Evolutionary conservation across 805 yeast genomes (phyloP).

Genomic region (Yarrowia porcina): DNA sequence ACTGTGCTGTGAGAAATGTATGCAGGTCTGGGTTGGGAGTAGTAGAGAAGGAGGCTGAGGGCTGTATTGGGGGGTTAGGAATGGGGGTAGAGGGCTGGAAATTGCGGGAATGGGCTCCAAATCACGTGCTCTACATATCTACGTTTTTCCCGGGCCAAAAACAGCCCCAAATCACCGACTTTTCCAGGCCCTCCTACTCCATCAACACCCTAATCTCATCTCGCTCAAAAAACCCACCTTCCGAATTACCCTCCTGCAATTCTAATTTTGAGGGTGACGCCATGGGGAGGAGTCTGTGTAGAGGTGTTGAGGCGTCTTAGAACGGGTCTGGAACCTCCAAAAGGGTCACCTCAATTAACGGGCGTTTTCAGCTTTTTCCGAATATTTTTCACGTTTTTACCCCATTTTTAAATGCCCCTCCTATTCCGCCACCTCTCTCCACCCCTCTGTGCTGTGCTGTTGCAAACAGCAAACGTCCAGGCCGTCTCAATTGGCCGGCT

Average conservation of each 20-base stretch:
- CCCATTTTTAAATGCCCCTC: neutral
- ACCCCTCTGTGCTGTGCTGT: neutral
- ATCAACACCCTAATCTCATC: slow-evolving; percentile 4
- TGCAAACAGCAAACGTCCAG: neutral
- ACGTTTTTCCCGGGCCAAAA: neutral
- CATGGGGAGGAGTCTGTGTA: neutral
- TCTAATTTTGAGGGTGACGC: neutral
- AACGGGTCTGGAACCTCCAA: neutral
- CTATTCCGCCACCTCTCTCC: neutral
- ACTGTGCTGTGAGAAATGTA: slow-evolving; percentile 9
- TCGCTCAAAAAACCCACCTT: slow-evolving; percentile 10
- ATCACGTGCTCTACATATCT: neutral
- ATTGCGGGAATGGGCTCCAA: neutral
- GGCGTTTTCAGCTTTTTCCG: neutral
- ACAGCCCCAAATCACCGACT: neutral
- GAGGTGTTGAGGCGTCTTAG: neutral
- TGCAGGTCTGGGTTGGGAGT: neutral
- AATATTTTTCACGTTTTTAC: neutral
- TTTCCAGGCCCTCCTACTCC: neutral
- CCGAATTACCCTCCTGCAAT: slow-evolving; percentile 12
- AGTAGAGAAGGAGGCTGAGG: neutral
- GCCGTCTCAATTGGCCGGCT: neutral
- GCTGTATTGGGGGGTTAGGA: neutral
- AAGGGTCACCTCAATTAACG: neutral
- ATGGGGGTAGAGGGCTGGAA: neutral